Conservation (phyloP, 306 rosid genomes). For the Bauhinia variegata region DNA sequence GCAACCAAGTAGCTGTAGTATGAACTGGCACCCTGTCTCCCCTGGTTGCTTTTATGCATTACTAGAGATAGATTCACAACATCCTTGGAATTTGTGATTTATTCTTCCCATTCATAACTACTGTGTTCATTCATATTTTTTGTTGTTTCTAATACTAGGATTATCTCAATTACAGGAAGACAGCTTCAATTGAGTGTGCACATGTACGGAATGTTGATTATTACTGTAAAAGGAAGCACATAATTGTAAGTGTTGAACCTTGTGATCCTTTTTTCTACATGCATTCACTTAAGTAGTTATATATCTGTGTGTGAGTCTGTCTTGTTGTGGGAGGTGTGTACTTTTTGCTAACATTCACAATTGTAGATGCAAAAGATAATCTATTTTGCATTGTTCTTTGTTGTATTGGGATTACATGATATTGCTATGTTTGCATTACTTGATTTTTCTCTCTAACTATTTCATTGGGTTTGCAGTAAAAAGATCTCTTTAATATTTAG, state of each 20-base stretch:
- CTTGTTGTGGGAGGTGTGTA: not conserved
- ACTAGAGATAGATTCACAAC: not conserved
- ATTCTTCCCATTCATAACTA: not conserved
- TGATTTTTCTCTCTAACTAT: constrained; percentile 6
- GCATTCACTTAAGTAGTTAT: constrained; percentile 18
- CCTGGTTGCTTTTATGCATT: constrained; percentile 9
- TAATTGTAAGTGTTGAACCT: constrained; percentile 69
- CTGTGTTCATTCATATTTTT: not conserved
- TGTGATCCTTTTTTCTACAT: constrained; percentile 16
- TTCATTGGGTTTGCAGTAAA: not conserved
- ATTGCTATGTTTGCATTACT: constrained; percentile 19
- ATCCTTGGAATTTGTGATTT: constrained; percentile 10
- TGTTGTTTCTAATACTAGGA: constrained; percentile 31
- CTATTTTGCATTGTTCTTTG: constrained; percentile 15
- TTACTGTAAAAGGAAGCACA: constrained; percentile 66
- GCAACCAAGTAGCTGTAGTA: constrained; percentile 14
- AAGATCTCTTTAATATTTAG: not conserved
- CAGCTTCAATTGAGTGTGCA: constrained; percentile 72
- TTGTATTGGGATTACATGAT: not conserved
- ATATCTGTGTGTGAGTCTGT: not conserved
- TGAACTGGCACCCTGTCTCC: constrained; percentile 6
- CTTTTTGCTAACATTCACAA: constrained; percentile 13
- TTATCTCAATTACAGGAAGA: constrained; percentile 71
- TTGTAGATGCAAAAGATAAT: constrained; percentile 4
- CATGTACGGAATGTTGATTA: constrained; percentile 81